Conservation (phyloP, 148 eudicot species). For the Rhododendron kiyosumense region DNA sequence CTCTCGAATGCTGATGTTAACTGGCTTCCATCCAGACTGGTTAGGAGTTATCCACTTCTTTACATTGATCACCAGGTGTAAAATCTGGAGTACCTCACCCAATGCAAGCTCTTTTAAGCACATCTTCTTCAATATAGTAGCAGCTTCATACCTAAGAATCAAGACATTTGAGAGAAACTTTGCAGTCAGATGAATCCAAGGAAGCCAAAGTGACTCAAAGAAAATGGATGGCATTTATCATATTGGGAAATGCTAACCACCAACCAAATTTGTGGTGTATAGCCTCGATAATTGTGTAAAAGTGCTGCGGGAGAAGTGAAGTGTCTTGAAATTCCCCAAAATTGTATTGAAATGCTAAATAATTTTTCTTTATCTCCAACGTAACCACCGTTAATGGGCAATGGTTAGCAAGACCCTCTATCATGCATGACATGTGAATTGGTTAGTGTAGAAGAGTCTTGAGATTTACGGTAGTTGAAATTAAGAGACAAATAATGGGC, state of each 20-base stretch:
- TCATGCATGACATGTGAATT: not conserved
- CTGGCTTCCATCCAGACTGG: conserved; percentile 86
- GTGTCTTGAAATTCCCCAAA: not conserved
- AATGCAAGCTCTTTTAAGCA: conserved; percentile 59
- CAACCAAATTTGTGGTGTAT: not conserved
- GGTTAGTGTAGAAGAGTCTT: not conserved
- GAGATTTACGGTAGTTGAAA: not conserved
- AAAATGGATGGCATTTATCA: not conserved
- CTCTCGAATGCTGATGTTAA: conserved; percentile 48
- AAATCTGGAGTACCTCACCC: conserved; percentile 66
- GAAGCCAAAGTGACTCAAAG: not conserved
- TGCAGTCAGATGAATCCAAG: not conserved
- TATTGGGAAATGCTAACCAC: not conserved
- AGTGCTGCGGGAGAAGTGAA: not conserved
- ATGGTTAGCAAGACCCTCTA: not conserved
- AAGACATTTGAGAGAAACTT: not conserved
- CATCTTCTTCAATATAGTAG: conserved; percentile 50
- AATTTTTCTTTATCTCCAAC: not conserved
- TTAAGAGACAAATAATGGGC: not conserved
- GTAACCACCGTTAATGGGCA: not conserved
- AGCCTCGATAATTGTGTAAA: not conserved
- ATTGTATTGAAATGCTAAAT: not conserved
- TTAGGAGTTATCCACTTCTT: conserved; percentile 65
- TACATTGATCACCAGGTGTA: conserved; percentile 50
- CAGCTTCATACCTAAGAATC: conserved; percentile 77